Evolutionary conservation across 768 basidiomycete species (phyloP).

Genomic region (Russula abietina): DNA sequence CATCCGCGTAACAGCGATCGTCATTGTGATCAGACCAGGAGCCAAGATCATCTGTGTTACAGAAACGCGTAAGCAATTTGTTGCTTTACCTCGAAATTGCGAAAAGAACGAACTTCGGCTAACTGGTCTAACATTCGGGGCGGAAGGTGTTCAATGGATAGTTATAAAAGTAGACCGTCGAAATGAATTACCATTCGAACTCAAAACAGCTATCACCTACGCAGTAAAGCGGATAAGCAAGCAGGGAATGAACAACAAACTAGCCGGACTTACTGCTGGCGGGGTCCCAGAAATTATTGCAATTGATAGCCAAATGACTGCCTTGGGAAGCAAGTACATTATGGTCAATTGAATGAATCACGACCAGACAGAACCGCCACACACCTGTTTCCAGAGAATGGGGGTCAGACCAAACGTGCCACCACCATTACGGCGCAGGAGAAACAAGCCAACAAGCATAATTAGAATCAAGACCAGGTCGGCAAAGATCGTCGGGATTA

Average conservation of each 20-base stretch:
- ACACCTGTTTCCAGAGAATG: slow-evolving; percentile 2
- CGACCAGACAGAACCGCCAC: not conserved
- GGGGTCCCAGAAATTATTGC: not conserved
- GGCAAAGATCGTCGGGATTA: not conserved
- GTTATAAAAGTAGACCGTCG: not conserved
- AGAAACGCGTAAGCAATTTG: not conserved
- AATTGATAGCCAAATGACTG: not conserved
- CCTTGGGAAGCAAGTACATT: not conserved
- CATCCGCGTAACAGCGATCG: not conserved
- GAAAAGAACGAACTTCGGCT: not conserved
- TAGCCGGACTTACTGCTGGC: not conserved
- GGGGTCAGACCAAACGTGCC: not conserved
- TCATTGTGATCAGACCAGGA: not conserved
- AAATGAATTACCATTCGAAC: not conserved
- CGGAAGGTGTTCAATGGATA: not conserved
- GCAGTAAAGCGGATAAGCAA: not conserved
- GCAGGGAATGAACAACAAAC: not conserved
- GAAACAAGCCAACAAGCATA: slow-evolving; percentile 1
- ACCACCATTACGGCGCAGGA: not conserved
- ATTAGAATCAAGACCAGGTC: not conserved
- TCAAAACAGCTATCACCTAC: not conserved
- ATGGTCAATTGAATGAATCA: not conserved
- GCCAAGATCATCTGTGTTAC: not conserved
- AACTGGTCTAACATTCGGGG: not conserved
- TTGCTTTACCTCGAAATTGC: not conserved